These are phyloP conservation scores for Scedosporium aurantiacum DNA, from an alignment of 2,329 filamentous ascomycete species.

Conservation along the genomic window DNA sequence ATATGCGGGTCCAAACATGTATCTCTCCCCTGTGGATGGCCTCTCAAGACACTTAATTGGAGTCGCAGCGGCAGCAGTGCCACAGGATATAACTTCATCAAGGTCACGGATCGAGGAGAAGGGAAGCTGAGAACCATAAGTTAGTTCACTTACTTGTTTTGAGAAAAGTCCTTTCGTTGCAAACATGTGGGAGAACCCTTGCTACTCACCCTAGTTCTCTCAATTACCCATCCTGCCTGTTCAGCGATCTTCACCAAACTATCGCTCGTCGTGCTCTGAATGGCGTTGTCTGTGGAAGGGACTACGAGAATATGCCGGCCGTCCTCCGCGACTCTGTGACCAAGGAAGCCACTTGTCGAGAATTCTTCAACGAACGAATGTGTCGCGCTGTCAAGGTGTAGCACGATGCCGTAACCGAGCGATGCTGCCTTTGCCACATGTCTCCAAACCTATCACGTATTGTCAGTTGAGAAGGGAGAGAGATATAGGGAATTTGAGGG, in stretches of 20 bases:
- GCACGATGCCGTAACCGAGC: slow-evolving; percentile 53
- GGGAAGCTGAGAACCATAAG: too few relatives aligned
- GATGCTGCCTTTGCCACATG: too few relatives aligned
- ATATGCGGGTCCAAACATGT: neutral
- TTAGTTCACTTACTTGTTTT: too few relatives aligned
- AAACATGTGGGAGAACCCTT: too few relatives aligned
- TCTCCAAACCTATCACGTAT: too few relatives aligned
- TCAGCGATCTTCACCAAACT: slow-evolving; percentile 23
- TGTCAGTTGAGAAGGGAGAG: too few relatives aligned
- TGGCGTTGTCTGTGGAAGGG: slow-evolving; percentile 68
- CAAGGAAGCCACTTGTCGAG: slow-evolving; percentile 75
- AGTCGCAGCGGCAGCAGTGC: neutral
- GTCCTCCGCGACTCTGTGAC: slow-evolving; percentile 44
- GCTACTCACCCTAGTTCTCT: neutral
- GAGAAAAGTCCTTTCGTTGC: too few relatives aligned
- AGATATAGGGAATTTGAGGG: too few relatives aligned
- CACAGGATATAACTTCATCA: neutral
- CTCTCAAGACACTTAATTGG: neutral
- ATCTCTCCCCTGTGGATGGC: neutral
- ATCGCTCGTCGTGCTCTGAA: slow-evolving; percentile 65
- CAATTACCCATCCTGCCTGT: neutral
- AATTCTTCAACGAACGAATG: slow-evolving; percentile 77
- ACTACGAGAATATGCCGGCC: slow-evolving; percentile 15
- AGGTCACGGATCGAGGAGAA: too few relatives aligned
- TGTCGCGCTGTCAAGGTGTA: slow-evolving; percentile 71